Percentiles rank a stretch among this genome's conserved stretches.
Evolutionary conservation across 2,329 filamentous ascomycete species (phyloP).

Genomic region (Penicillium sp.): DNA sequence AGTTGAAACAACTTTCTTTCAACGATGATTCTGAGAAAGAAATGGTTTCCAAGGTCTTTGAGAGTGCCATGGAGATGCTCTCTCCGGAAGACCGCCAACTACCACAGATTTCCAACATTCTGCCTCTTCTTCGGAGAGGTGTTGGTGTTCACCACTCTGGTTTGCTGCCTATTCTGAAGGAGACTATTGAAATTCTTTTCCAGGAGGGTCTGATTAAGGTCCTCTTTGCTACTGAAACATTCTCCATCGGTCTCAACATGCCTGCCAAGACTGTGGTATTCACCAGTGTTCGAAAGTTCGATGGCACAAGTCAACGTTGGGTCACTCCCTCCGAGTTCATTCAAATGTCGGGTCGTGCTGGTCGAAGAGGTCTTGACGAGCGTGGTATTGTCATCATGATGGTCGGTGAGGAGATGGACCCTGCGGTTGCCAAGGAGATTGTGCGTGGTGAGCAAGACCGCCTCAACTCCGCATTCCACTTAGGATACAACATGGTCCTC

Average conservation of each 20-base stretch:
- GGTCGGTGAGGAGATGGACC: slow-evolving; percentile 96
- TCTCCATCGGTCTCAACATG: slow-evolving; percentile 99
- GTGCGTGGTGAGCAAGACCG: slow-evolving; percentile 96
- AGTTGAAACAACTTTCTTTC: slow-evolving; percentile 85
- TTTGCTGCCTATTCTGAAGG: slow-evolving; percentile 90
- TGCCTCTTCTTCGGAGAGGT: slow-evolving; percentile 84
- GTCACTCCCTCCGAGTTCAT: slow-evolving; percentile 95
- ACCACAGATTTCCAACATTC: slow-evolving; percentile 85
- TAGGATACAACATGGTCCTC: slow-evolving; percentile 99
- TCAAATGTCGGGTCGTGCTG: slow-evolving; percentile 97
- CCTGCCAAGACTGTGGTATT: slow-evolving; percentile 99
- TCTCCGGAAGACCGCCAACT: slow-evolving; percentile 88
- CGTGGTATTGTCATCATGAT: slow-evolving; percentile 99
- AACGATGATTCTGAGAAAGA: slow-evolving; percentile 95
- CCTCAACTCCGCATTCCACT: slow-evolving; percentile 94
- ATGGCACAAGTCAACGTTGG: slow-evolving; percentile 77
- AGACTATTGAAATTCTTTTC: slow-evolving; percentile 98
- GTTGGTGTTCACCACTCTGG: slow-evolving; percentile 98
- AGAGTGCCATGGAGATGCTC: slow-evolving; percentile 86
- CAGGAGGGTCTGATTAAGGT: slow-evolving; percentile 98
- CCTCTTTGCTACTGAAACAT: slow-evolving; percentile 95
- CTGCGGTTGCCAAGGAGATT: slow-evolving; percentile 88
- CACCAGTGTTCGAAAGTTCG: slow-evolving; percentile 92
- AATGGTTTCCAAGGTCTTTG: slow-evolving; percentile 92
- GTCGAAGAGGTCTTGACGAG: slow-evolving; percentile 94